Conservation (phyloP, 2,329 filamentous ascomycete species). For the Arthrobotrys iridis region DNA sequence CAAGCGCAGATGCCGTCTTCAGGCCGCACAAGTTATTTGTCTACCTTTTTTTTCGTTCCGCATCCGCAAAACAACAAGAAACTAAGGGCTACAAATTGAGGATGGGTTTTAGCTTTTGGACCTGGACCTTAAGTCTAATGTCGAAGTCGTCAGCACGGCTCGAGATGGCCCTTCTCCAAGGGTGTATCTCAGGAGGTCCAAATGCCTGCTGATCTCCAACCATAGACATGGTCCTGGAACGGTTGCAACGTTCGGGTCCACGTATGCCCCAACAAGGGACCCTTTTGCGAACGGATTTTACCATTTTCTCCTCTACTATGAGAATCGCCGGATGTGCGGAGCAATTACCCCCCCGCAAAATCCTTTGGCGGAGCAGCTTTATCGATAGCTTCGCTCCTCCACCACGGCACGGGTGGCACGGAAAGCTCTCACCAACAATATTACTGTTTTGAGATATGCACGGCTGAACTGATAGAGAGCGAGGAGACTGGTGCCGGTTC, state of each 20-base stretch:
- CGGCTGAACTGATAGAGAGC: not conserved
- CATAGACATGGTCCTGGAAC: constrained; percentile 29
- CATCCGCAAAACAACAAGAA: too few species aligned
- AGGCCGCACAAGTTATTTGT: not conserved
- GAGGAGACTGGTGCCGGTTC: not conserved
- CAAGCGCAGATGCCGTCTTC: constrained; percentile 5
- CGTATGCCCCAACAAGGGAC: not conserved
- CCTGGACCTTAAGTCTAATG: too few species aligned
- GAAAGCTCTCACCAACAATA: not conserved
- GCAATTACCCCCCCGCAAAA: not conserved
- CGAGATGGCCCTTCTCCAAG: constrained; percentile 26
- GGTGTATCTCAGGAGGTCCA: not conserved
- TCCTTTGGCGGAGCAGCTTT: not conserved
- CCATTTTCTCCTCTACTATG: not conserved
- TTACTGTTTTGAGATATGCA: constrained; percentile 31
- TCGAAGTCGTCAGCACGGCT: constrained; percentile 41
- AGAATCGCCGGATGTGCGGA: constrained; percentile 12
- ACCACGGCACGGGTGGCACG: constrained; percentile 12
- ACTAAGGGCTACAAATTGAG: too few species aligned
- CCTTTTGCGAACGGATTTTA: constrained; percentile 12
- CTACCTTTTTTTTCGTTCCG: too few species aligned
- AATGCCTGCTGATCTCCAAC: constrained; percentile 1
- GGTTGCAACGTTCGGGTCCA: not conserved
- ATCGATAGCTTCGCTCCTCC: not conserved
- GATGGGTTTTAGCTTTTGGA: not conserved